Base-by-base conservation (phyloP, 768 basidiomycete species). In the Cubamyces lactineus region DNA sequence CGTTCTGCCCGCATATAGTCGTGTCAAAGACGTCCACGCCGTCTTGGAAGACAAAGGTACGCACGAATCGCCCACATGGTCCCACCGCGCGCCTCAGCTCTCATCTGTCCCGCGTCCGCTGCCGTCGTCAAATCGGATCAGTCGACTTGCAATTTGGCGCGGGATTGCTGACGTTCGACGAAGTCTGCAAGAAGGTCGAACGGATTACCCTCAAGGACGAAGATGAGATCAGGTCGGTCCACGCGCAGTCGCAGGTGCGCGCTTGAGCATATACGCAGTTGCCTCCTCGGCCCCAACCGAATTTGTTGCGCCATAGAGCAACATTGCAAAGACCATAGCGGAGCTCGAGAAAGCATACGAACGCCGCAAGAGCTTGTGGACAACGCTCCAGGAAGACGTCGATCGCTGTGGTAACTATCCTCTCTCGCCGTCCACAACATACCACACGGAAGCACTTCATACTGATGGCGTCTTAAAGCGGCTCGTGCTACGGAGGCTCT, bases 141-240 rank as follows among this genome's bases (percentile, higher is more conserved):
- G 69, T 76, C 28, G 71, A 77, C 51, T 61, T 74, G 0, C 61
- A 67, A 16, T 73, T 72, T 26, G 64, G 70, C 1, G 71, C 71
- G 3, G 86, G 83, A 7, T 70, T 88, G 39, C 70, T 83, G 12
- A 70, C 74, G 6, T 84, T 88, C 73, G 82, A 88, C 68, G 78
- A 79, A 17, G 82, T 79, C 21, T 81, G 84, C 71, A 84, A 83
- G 67, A 76, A 75, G 12, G 72, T 82, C 51, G 89, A 91, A 69
- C 67, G 70, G 0, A 67, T 78, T 17, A 73, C 75, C 16, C 74
- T 82, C 30, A 74, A 73, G 38, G 80, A 83, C 61, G 74, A 83
- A 59, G 75, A 79, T 57, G 76, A 79, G 21, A 59, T 83, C 19
- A 74, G 73, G 63, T 67, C 74, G 11, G 73, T 75, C 28, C 79